Conservation (phyloP, 768 basidiomycete genomes). For the Mycena chlorophos region DNA sequence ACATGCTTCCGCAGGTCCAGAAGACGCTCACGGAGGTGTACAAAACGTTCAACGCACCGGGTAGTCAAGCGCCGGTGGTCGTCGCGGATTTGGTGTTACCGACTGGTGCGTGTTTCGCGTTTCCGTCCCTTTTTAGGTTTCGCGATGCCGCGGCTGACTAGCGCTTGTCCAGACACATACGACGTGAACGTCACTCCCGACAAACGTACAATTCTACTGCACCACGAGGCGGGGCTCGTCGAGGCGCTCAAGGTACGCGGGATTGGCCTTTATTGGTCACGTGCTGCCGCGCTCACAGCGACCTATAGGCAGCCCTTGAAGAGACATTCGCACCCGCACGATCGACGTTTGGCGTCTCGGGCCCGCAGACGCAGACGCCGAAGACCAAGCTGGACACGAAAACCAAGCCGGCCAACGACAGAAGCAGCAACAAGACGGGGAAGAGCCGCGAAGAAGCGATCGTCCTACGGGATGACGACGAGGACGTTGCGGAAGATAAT, state of each 20-base stretch:
- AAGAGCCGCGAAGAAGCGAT: background rate
- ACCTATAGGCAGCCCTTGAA: slow-evolving; percentile 64
- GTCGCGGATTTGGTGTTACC: slow-evolving; percentile 84
- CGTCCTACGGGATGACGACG: background rate
- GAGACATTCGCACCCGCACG: slow-evolving; percentile 63
- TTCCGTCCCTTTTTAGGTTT: background rate
- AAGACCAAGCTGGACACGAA: slow-evolving; percentile 19
- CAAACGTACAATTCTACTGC: slow-evolving; percentile 92
- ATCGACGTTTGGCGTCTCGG: slow-evolving; percentile 66
- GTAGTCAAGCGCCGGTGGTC: slow-evolving; percentile 73
- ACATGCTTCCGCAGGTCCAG: slow-evolving; percentile 55
- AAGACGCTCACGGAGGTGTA: slow-evolving; percentile 94
- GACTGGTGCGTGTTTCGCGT: slow-evolving; percentile 50
- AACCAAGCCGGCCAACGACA: background rate
- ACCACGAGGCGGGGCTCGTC: slow-evolving; percentile 81
- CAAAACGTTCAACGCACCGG: slow-evolving; percentile 61
- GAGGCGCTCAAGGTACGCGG: slow-evolving; percentile 68
- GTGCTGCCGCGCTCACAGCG: background rate
- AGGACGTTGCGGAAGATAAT: background rate
- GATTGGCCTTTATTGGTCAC: background rate
- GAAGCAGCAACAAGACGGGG: slow-evolving; percentile 3
- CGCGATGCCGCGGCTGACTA: background rate
- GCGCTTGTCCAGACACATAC: slow-evolving; percentile 54
- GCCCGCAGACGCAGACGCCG: slow-evolving; percentile 25
- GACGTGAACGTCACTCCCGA: slow-evolving; percentile 97